Evolutionary conservation across 2,329 filamentous ascomycete genomes (phyloP).

Genomic region (Lasiodiplodia theobromae): DNA sequence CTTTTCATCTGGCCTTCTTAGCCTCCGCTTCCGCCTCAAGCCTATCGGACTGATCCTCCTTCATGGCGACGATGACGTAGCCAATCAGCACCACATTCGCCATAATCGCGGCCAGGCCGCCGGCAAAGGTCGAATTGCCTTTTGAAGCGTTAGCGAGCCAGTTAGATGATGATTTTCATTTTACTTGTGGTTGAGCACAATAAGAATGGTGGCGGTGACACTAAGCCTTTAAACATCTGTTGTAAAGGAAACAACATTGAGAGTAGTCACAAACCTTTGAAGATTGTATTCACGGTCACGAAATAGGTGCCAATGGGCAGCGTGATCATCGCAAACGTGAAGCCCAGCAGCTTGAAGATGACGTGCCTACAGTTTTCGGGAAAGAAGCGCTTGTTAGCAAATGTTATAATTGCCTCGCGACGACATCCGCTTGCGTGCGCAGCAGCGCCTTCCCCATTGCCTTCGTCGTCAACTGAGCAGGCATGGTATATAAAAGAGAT

Average conservation of each 20-base stretch:
- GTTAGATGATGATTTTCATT: not conserved
- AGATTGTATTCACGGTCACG: constrained; percentile 75
- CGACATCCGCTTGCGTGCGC: no score
- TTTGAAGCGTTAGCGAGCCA: not conserved
- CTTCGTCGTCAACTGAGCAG: not conserved
- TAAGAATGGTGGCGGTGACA: not conserved
- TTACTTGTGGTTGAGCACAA: not conserved
- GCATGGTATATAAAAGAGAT: not conserved
- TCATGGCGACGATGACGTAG: constrained; percentile 93
- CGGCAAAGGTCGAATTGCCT: constrained; percentile 91
- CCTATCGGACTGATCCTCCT: constrained; percentile 72
- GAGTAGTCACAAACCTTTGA: constrained; percentile 57
- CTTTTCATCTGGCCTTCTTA: constrained; percentile 45
- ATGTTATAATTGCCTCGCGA: not conserved
- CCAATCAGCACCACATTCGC: constrained; percentile 89
- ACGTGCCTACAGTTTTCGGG: constrained; percentile 66
- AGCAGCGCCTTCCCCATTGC: no score
- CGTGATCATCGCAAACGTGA: constrained; percentile 90
- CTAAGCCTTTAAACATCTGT: not conserved
- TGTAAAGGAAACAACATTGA: not conserved
- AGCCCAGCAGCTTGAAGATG: constrained; percentile 87
- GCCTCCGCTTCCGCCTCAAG: constrained; percentile 54
- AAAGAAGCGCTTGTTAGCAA: constrained; percentile 24
- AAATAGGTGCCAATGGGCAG: constrained; percentile 91
- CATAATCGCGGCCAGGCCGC: constrained; percentile 82